Conservation (phyloP, 1,284 basidiomycete species). For the Ustilago bromivora region DNA sequence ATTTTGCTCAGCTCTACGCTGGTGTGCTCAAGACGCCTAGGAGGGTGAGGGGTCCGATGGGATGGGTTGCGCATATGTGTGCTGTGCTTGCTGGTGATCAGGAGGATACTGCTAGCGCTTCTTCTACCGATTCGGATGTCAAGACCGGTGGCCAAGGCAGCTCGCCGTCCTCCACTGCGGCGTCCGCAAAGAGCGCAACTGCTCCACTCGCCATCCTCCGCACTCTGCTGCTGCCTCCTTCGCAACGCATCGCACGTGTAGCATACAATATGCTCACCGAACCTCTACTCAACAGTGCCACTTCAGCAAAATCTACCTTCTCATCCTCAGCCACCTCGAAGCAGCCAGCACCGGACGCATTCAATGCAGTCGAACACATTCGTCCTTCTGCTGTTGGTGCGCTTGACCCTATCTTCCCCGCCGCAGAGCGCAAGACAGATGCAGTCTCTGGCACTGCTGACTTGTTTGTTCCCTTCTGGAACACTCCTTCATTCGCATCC, state of each 20-base stretch:
- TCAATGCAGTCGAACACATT: slow-evolving; percentile 33
- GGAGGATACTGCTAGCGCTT: slow-evolving; percentile 5
- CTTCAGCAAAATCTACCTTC: slow-evolving; percentile 6
- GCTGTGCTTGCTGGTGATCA: slow-evolving; percentile 53
- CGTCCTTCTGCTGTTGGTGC: slow-evolving; percentile 30
- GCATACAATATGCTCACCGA: slow-evolving; percentile 55
- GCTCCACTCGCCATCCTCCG: slow-evolving; percentile 39
- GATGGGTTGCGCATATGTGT: slow-evolving; percentile 63
- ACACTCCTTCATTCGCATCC: background rate
- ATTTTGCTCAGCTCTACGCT: slow-evolving; percentile 68
- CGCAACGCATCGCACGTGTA: slow-evolving; percentile 42
- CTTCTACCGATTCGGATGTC: background rate
- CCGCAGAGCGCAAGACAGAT: slow-evolving; percentile 51
- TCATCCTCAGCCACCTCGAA: slow-evolving; percentile 2
- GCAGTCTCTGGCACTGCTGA: slow-evolving; percentile 41
- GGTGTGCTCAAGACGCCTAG: slow-evolving; percentile 61
- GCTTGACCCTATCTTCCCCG: slow-evolving; percentile 57
- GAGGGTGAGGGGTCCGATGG: slow-evolving; percentile 62
- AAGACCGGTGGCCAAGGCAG: background rate
- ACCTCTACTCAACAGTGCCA: slow-evolving; percentile 47
- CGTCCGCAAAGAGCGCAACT: slow-evolving; percentile 10
- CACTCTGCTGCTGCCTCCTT: slow-evolving; percentile 31
- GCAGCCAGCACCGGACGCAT: slow-evolving; percentile 18
- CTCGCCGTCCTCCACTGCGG: background rate
- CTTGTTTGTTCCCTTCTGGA: slow-evolving; percentile 51